Evolutionary conservation across 768 basidiomycete species (phyloP).

Genomic region (Auricularia heimuer): DNA sequence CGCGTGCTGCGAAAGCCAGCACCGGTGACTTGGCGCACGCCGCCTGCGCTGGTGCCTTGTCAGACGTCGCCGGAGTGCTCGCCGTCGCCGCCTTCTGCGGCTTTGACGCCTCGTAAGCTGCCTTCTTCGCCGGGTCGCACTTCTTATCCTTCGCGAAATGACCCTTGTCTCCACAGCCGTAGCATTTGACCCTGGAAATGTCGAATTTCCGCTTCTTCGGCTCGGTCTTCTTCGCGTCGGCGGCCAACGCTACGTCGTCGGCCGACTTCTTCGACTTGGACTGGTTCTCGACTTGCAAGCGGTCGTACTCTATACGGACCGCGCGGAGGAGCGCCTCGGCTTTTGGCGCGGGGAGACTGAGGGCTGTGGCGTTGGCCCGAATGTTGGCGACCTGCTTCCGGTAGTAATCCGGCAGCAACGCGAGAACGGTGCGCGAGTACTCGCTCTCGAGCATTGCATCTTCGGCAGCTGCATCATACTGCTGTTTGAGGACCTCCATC

Average conservation of each 20-base stretch:
- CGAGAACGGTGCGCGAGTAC: neutral
- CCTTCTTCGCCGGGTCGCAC: neutral
- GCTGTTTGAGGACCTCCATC: neutral
- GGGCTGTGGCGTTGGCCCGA: neutral
- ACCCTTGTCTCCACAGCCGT: neutral
- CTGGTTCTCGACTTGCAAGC: neutral
- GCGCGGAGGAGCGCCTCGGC: neutral
- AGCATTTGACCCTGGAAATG: neutral
- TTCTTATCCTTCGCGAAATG: neutral
- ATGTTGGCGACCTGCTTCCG: neutral
- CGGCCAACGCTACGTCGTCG: neutral
- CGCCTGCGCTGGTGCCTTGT: no score
- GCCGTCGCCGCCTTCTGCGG: neutral
- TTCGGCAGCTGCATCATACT: neutral
- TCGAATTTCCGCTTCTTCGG: neutral
- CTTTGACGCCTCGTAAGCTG: neutral
- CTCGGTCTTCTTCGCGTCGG: neutral
- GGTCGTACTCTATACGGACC: neutral
- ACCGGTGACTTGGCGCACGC: no score
- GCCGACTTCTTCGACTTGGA: neutral
- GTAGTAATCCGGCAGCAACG: neutral
- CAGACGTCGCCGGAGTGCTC: neutral
- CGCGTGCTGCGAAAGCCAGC: no score
- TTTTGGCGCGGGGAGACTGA: neutral
- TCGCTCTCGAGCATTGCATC: neutral